Percentiles rank a stretch among this genome's conserved stretches.
Evolutionary conservation across 805 yeast genomes (phyloP).

Genomic region (Candida silvicultrix): DNA sequence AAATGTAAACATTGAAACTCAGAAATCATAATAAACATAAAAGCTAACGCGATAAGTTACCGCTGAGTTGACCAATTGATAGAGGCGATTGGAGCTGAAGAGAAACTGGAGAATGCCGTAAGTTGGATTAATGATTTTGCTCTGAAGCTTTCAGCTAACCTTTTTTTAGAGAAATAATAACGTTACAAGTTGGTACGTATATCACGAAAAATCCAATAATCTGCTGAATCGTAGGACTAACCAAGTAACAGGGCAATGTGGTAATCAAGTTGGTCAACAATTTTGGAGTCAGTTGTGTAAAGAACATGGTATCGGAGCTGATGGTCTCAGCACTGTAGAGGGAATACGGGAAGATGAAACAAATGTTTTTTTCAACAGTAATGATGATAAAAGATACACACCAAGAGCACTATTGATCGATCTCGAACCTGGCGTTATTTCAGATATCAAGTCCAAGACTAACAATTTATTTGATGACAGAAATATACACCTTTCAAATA

Average conservation of each 20-base stretch:
- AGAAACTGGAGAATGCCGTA: not conserved
- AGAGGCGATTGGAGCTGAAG: not conserved
- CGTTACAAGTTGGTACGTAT: conserved; percentile 52
- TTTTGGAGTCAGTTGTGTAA: conserved; percentile 86
- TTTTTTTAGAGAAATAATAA: conserved; percentile 50
- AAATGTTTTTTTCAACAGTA: conserved; percentile 73
- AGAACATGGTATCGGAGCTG: conserved; percentile 71
- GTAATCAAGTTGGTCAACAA: conserved; percentile 89
- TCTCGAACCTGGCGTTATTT: conserved; percentile 84
- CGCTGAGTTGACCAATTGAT: no score
- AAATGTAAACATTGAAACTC: not conserved
- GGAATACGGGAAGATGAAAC: conserved; percentile 59
- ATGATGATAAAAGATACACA: conserved; percentile 71
- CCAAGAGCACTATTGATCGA: conserved; percentile 86
- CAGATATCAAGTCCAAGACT: conserved; percentile 46
- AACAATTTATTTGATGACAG: conserved; percentile 76
- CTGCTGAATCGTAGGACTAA: no score
- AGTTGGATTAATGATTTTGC: not conserved
- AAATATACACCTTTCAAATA: conserved; percentile 69
- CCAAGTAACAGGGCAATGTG: conserved; percentile 70
- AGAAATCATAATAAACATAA: not conserved
- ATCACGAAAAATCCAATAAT: not conserved
- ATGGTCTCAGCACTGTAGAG: conserved; percentile 23
- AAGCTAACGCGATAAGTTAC: no score
- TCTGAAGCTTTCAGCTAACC: no score